These are phyloP conservation scores for Erythrophleum ivorense DNA, from an alignment of 331 rosid genomes.

Conservation along the genomic window DNA sequence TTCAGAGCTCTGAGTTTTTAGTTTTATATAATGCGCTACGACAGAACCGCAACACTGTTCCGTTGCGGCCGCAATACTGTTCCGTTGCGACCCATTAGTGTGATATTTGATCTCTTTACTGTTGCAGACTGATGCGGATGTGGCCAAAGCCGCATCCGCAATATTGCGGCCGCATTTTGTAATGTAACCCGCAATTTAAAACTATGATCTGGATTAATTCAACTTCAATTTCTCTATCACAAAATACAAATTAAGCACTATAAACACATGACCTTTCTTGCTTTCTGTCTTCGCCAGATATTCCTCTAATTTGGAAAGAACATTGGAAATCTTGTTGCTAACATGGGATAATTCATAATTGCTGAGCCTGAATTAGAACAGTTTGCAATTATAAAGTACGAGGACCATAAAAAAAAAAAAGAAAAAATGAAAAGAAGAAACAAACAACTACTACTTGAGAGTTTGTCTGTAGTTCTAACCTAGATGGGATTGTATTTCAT, in stretches of 20 bases:
- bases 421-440: too few relatives aligned
- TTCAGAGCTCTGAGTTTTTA: too few relatives aligned
- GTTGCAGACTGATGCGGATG: too few relatives aligned
- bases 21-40: too few relatives aligned
- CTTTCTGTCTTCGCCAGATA: not conserved
- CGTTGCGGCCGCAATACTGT: too few relatives aligned
- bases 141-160: too few relatives aligned
- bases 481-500: not conserved
- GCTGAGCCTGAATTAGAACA: not conserved
- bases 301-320: not conserved
- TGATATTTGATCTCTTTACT: too few relatives aligned
- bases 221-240: not conserved
- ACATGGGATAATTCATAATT: slow-evolving; percentile 10
- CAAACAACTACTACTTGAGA: not conserved
- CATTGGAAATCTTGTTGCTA: not conserved
- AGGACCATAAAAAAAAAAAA: not conserved
- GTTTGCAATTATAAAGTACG: not conserved
- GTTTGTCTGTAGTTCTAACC: not conserved
- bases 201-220: too few relatives aligned
- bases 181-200: too few relatives aligned
- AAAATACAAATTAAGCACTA: not conserved
- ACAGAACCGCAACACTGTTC: too few relatives aligned
- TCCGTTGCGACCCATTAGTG: too few relatives aligned
- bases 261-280: not conserved
- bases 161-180: too few relatives aligned